phyloP scores from a whole-genome alignment of 1,139 yeast species.

The Blastobotrys indianensis region DNA sequence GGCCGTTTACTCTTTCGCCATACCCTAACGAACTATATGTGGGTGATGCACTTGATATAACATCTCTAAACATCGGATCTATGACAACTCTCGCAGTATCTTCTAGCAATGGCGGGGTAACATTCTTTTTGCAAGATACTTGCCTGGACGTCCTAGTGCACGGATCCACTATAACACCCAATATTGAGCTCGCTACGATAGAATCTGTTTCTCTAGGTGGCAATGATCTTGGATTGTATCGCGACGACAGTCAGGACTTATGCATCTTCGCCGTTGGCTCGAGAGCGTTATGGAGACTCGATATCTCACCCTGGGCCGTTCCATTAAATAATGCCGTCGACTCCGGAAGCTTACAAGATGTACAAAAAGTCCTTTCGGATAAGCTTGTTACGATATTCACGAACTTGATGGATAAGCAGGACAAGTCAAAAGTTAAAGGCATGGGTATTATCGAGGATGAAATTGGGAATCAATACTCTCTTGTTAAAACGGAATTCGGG shows the following conservation, averaged over 20 bases:
- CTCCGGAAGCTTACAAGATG: constrained; percentile 10
- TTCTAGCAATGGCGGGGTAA: constrained; percentile 26
- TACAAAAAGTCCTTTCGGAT: constrained; percentile 2
- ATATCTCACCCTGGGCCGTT: constrained; percentile 24
- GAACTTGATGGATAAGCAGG: constrained; percentile 5
- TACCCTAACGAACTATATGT: constrained; percentile 46
- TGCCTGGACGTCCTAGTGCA: constrained; percentile 25
- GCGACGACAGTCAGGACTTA: constrained; percentile 7
- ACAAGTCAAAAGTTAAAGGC: constrained; percentile 13
- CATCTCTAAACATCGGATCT: constrained; percentile 28
- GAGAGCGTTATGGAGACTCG: constrained; percentile 15
- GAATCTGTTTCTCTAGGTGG: constrained; percentile 11
- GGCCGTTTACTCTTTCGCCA: constrained; percentile 48
- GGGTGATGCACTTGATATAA: constrained; percentile 37
- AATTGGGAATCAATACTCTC: constrained; percentile 13
- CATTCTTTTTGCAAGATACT: constrained; percentile 23
- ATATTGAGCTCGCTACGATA: constrained; percentile 10
- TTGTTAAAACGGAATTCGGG: constrained; percentile 11
- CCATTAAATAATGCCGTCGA: constrained; percentile 27
- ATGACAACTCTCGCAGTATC: constrained; percentile 24
- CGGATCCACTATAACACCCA: constrained; percentile 7
- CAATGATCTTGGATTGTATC: constrained; percentile 4
- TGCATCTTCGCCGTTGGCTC: constrained; percentile 10
- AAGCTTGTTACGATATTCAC: constrained; percentile 1
- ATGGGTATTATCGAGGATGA: constrained; percentile 13